Evolutionary conservation across 257 asterid species (phyloP).

Genomic region (Solanum peruvianum): DNA sequence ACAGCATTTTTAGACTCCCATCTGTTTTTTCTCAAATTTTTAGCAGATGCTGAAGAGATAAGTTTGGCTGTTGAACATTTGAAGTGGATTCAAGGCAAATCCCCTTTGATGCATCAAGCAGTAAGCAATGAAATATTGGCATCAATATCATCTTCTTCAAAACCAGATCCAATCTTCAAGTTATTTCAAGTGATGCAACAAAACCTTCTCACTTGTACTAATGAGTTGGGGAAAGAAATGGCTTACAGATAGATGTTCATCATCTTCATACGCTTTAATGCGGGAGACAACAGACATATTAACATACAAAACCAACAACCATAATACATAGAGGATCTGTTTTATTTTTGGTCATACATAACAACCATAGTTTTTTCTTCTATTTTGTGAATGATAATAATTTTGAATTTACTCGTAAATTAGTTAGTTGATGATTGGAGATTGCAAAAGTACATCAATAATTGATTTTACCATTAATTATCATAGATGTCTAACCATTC

Average conservation of each 20-base stretch:
- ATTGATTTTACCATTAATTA: no score
- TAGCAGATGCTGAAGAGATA: slow-evolving; percentile 36
- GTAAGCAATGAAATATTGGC: slow-evolving; percentile 28
- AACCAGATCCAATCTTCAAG: slow-evolving; percentile 17
- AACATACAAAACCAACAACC: not conserved
- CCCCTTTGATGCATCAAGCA: slow-evolving; percentile 29
- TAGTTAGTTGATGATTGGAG: no score
- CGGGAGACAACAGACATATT: not conserved
- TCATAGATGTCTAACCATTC: no score
- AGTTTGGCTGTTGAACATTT: slow-evolving; percentile 42
- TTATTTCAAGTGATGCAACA: slow-evolving; percentile 5
- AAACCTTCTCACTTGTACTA: not conserved
- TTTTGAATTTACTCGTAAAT: not conserved
- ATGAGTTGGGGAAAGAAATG: not conserved
- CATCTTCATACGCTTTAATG: not conserved
- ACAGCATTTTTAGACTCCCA: slow-evolving; percentile 29
- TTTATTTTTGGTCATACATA: not conserved
- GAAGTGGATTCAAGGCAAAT: slow-evolving; percentile 31
- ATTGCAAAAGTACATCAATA: no score
- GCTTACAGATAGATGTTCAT: not conserved
- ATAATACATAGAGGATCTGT: not conserved
- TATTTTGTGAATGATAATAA: not conserved
- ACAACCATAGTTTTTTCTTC: not conserved
- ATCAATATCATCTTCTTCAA: slow-evolving; percentile 26
- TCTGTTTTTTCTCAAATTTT: slow-evolving; percentile 34